phyloP scores from a whole-genome alignment of 139 green algal genomes.

The Trebouxia sp. region DNA sequence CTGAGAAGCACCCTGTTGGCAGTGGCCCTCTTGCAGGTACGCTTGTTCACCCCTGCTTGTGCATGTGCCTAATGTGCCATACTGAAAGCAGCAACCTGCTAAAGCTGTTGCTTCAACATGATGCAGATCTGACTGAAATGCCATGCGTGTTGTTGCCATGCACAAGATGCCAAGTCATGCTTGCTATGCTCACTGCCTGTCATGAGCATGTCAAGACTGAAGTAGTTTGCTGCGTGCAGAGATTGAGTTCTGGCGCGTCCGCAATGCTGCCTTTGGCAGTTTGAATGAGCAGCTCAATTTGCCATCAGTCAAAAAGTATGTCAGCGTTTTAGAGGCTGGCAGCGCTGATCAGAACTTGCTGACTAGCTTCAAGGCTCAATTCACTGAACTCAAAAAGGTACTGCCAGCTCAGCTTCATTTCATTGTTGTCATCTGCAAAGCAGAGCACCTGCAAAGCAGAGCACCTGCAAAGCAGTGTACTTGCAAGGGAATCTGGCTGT shows the following conservation, averaged over 20 bases:
- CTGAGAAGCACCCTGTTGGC: conserved; percentile 24
- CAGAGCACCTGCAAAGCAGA: no score
- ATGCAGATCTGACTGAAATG: no score
- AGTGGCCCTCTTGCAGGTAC: conserved; percentile 21
- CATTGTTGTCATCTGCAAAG: no score
- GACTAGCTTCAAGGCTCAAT: conserved; percentile 63
- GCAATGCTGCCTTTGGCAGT: conserved; percentile 68
- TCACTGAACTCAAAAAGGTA: conserved; percentile 41
- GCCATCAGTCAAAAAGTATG: conserved; percentile 58
- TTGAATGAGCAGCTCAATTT: conserved; percentile 88
- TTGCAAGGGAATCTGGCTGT: no score
- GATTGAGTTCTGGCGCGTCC: conserved; percentile 86
- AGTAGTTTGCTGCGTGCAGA: conserved; percentile 53
- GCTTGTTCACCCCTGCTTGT: not conserved
- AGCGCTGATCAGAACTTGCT: conserved; percentile 76
- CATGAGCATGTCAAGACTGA: not conserved
- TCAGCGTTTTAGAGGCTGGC: conserved; percentile 62
- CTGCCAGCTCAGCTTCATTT: not conserved
- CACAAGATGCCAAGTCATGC: no score
- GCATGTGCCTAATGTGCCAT: not conserved
- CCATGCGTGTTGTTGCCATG: no score
- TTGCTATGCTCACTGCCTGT: no score
- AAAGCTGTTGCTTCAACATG: not conserved
- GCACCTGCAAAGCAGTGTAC: no score
- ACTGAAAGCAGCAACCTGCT: no score